Evolutionary conservation across 768 basidiomycete genomes (phyloP), one percentile per base, ranked within the genome.

Genomic region (Xerocomus potaroensis): DNA sequence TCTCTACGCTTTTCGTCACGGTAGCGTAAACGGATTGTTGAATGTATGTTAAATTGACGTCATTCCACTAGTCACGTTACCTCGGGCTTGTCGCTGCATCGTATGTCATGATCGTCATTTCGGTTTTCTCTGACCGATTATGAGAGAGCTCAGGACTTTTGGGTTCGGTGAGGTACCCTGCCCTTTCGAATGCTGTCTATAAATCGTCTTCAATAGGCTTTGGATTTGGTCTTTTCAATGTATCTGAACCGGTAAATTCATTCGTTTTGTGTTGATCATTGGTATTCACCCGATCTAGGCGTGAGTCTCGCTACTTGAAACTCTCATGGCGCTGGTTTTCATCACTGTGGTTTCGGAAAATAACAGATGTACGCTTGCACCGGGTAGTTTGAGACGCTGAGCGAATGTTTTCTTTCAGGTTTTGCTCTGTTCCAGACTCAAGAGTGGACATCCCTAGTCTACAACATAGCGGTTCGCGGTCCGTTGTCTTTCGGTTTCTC

Each of bases 1-100:
- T 38, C 27, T 47, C 49, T 8, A 44, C 45, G 1, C 45, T 55
- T 26, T 55, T 49, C 30, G 18, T 55, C 8, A 23, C 41, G 45
- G 54, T 55, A 45, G 41, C 4, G 14, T 32, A 8, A 15, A n/a
- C 10, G 15, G 33, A 19, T 9, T n/a, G 15, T 41, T 5, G 11
- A 3, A 15, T 33, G 1, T 0, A 5, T 35, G 5, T 22, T n/a
- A n/a, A 37, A 8, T 36, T 35, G 7, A 42, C n/a, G 12, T 16
- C 3, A 8, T 18, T 16, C 14, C 12, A n/a, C 8, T 22, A 47
- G 54, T 26, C 41, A 0, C 54, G 54, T 26, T 55, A 55, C 16
- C 3, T 46, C 7, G 49, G 45, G 32, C 41, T 56, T 15, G 31
- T 12, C 11, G 21, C 50, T 10, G 34, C 18, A 35, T 30, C 30